Percentiles rank a stretch among this genome's conserved stretches.
These are phyloP conservation scores for Chytriomyces confervae DNA, from an alignment of 192 early-diverging fungal species.

Conservation along the genomic window DNA sequence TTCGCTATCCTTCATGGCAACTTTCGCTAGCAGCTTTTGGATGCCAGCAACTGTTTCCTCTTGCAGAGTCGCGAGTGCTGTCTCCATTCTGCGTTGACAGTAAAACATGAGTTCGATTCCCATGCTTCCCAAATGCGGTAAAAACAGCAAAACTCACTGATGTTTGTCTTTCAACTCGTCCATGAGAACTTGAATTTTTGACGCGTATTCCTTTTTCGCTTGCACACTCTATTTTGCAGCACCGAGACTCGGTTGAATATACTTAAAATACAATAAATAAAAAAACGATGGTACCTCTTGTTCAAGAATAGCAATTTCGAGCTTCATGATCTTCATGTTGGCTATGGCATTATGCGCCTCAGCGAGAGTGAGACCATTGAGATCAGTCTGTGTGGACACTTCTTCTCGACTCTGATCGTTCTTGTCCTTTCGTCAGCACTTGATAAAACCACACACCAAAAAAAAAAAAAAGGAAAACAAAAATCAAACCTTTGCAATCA, in stretches of 20 bases:
- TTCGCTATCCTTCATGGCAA: neutral
- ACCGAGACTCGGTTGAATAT: neutral
- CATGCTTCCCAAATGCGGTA: neutral
- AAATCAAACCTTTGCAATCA: neutral
- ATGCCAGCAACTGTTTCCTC: neutral
- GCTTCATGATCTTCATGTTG: conserved; percentile 7
- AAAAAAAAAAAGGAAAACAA: neutral
- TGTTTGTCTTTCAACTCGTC: neutral
- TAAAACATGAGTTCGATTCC: neutral
- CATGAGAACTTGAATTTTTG: neutral
- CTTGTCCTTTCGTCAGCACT: neutral
- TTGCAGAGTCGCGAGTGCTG: neutral
- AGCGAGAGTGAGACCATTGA: neutral
- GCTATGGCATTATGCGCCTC: conserved; percentile 10
- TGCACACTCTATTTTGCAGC: neutral
- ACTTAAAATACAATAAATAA: conserved; percentile 6
- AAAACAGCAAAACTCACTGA: neutral
- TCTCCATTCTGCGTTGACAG: neutral
- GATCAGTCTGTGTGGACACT: neutral
- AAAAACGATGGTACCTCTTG: neutral
- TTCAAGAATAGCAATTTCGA: conserved; percentile 12
- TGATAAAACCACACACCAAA: conserved; percentile 1
- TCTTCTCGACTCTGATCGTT: neutral
- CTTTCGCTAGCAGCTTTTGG: neutral
- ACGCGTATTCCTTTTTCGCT: neutral